Evolutionary conservation across 257 asterid genomes (phyloP).

Genomic region (Lithospermum erythrorhizon): DNA sequence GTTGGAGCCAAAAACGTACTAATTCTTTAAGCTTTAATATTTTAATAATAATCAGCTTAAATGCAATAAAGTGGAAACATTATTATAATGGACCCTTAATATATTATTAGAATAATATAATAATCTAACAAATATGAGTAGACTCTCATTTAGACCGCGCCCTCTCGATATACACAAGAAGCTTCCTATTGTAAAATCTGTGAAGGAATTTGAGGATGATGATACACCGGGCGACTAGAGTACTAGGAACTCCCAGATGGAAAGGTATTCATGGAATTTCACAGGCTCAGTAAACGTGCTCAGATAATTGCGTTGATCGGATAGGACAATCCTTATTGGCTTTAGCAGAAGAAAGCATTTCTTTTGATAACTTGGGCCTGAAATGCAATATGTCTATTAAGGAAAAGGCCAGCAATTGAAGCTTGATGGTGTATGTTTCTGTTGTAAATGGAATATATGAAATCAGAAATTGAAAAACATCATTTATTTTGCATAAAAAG

Average conservation of each 20-base stretch:
- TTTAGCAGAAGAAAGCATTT: neutral
- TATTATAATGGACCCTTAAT: no score
- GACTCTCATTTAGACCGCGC: constrained; percentile 96
- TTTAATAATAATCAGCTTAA: no score
- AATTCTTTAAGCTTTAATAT: no score
- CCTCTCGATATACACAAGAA: constrained; percentile 95
- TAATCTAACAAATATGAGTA: constrained; percentile 92
- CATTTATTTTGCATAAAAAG: neutral
- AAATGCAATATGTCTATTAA: neutral
- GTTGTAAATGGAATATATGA: neutral
- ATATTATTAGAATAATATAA: no score
- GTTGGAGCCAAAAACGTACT: no score
- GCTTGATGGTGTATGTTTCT: neutral
- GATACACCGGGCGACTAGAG: constrained; percentile 70
- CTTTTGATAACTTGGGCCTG: neutral
- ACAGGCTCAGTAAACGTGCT: neutral
- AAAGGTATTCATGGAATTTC: neutral
- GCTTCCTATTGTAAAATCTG: constrained; percentile 83
- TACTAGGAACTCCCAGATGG: constrained; percentile 63
- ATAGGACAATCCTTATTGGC: neutral
- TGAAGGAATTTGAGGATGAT: constrained; percentile 95
- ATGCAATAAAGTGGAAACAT: no score
- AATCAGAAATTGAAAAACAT: neutral
- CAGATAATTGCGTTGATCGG: neutral
- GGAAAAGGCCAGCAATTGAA: neutral